Base-by-base conservation (phyloP, 345 rosid species). In the Pugionium dolabratum region DNA sequence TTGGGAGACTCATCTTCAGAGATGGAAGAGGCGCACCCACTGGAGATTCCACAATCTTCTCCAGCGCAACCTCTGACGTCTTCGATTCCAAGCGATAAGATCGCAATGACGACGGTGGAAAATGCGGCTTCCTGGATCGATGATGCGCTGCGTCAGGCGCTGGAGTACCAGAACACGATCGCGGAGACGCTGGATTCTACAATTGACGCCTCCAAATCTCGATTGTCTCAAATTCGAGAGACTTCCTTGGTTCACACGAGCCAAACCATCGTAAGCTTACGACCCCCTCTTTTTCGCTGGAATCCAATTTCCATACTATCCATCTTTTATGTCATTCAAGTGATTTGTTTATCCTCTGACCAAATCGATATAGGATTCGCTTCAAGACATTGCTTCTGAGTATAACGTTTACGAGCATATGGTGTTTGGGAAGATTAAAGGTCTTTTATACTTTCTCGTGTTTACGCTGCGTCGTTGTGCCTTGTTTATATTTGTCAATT, bases 91-190 rank as follows among this genome's bases (percentile, higher is more conserved):
- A 43, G 9, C 5, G 28, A 41, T 59, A 43, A 53, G 65, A 70
- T 75, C 11, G 76, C 77, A 41, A 71, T 85, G 66, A 80, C 78
- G 66, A 11, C 79, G 63, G 70, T 78, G 7, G 85, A 81, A 58
- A 75, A 80, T 68, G 79, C 73, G 3, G 59, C 81, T 40, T 84
- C 86, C 29, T 94, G 96, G 99, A 80, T 85, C 62, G 95, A 85
- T 26, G 73, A 81, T 67, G 84, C 91, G 10, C 54, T 83, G 74
- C 81, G 79, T 52, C 93, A 88, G 58, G 86, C 84, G 54, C 70
- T 79, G 40, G 70, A 81, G 28, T 85, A 85, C 79, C 85, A 78
- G 69, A 84, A 79, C 58, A 79, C 76, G 37, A 60, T 82, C 36
- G 30, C 72, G 11, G 82, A 82, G 64, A 75, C 80, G 11, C 11